Evolutionary conservation across 2,329 filamentous ascomycete genomes (phyloP).

Genomic region (Myriosclerotinia scirpicola): DNA sequence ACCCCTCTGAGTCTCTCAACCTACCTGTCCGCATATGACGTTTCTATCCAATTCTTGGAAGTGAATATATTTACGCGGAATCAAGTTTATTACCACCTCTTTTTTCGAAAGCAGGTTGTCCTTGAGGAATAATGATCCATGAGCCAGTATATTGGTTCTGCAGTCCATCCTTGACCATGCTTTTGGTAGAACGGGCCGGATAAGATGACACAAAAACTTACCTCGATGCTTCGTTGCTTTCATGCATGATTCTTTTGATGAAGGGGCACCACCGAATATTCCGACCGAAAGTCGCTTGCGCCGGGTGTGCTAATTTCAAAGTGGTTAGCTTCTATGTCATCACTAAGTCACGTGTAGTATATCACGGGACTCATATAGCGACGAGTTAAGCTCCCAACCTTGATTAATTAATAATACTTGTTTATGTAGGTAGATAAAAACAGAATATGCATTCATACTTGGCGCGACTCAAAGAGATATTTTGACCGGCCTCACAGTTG

Average conservation of each 20-base stretch:
- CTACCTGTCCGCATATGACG: conserved; percentile 18
- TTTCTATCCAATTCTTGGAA: conserved; percentile 17
- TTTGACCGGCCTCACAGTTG: too few relatives aligned
- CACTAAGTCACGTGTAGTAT: background rate
- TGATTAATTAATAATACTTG: too few relatives aligned
- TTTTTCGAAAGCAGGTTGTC: background rate
- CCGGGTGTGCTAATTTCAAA: background rate
- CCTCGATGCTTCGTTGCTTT: background rate
- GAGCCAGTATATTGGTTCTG: background rate
- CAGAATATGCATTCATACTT: too few relatives aligned
- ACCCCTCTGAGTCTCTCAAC: background rate
- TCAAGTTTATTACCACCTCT: conserved; percentile 7
- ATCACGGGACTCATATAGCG: too few relatives aligned
- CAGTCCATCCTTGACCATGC: background rate
- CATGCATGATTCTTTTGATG: background rate
- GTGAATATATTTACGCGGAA: conserved; percentile 13
- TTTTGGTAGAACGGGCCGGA: background rate
- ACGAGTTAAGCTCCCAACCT: too few relatives aligned
- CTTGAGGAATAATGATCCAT: background rate
- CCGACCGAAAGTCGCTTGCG: background rate
- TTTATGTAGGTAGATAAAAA: too few relatives aligned
- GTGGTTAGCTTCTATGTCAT: background rate
- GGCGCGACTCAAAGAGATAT: too few relatives aligned
- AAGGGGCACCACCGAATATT: background rate
- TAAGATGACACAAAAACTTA: background rate